phyloP scores from a whole-genome alignment of 768 basidiomycete genomes.

The Xerocomellus chrysenteron region DNA sequence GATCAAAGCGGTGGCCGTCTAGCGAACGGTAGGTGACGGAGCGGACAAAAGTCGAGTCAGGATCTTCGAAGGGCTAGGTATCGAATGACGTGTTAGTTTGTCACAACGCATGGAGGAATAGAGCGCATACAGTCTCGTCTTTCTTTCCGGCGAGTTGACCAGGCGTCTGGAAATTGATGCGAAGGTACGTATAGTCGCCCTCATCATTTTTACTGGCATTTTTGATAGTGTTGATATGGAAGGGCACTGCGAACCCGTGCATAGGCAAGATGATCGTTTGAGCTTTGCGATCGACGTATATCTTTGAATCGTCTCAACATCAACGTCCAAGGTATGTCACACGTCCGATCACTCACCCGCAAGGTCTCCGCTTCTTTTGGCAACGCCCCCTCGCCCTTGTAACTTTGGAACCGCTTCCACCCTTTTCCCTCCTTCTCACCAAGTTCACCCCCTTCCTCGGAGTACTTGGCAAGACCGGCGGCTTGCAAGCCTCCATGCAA shows the following conservation, averaged over 20 bases:
- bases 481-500: constrained; percentile 74
- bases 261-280: constrained; percentile 90
- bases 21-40: constrained; percentile 92
- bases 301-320: constrained; percentile 44
- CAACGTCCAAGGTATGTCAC: constrained; percentile 2
- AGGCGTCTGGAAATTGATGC: constrained; percentile 98
- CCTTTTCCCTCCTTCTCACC: constrained; percentile 86
- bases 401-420: constrained; percentile 96
- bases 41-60: constrained; percentile 93
- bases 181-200: constrained; percentile 88
- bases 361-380: constrained; percentile 81
- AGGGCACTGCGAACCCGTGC: constrained; percentile 93
- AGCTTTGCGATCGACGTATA: constrained; percentile 87
- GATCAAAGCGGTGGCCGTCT: constrained; percentile 87
- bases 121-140: constrained; percentile 82
- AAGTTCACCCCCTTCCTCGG: constrained; percentile 72
- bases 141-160: constrained; percentile 98
- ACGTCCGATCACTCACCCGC: constrained; percentile 51
- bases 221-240: constrained; percentile 98
- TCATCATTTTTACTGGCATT: constrained; percentile 98
- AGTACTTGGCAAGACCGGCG: constrained; percentile 80
- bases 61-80: constrained; percentile 88
- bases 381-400: constrained; percentile 89
- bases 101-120: background rate
- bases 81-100: background rate